Evolutionary conservation across 1,284 basidiomycete species (phyloP).

Genomic region (Meira nashicola): DNA sequence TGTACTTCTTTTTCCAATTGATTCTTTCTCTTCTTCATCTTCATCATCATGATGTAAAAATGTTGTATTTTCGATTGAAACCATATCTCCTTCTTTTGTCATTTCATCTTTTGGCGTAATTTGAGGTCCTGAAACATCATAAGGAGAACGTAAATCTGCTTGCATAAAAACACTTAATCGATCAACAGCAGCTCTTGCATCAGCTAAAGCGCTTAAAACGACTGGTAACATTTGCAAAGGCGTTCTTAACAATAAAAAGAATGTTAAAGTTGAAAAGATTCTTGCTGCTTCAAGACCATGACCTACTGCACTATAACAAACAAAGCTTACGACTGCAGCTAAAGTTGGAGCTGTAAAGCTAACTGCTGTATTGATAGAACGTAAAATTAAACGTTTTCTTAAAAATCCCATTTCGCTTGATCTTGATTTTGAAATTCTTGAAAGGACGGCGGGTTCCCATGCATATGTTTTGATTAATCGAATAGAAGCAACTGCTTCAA

Average conservation of each 20-base stretch:
- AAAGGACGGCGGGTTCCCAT: slow-evolving; percentile 54
- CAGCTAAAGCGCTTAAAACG: slow-evolving; percentile 69
- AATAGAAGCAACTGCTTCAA: slow-evolving; percentile 30
- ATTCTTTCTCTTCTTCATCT: background rate
- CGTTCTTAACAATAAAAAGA: slow-evolving; percentile 58
- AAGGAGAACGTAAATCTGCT: slow-evolving; percentile 6
- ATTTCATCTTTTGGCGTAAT: slow-evolving; percentile 3
- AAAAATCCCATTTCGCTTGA: slow-evolving; percentile 52
- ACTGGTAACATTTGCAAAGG: slow-evolving; percentile 60
- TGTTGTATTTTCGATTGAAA: slow-evolving; percentile 6
- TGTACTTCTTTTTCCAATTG: background rate
- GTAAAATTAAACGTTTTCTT: slow-evolving; percentile 24
- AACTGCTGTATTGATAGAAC: slow-evolving; percentile 27
- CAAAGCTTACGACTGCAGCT: slow-evolving; percentile 29
- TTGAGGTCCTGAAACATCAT: slow-evolving; percentile 4
- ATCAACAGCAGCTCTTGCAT: slow-evolving; percentile 57
- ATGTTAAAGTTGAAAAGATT: slow-evolving; percentile 69
- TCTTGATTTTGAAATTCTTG: slow-evolving; percentile 58
- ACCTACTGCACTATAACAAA: slow-evolving; percentile 61
- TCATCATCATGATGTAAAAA: slow-evolving; percentile 11
- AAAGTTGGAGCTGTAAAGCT: slow-evolving; percentile 29
- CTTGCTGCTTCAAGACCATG: slow-evolving; percentile 65
- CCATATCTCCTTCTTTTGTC: slow-evolving; percentile 7
- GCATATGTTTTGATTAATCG: slow-evolving; percentile 37
- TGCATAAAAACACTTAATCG: slow-evolving; percentile 39